Evolutionary conservation across 306 rosid species (phyloP).

Genomic region (Malus asiatica): DNA sequence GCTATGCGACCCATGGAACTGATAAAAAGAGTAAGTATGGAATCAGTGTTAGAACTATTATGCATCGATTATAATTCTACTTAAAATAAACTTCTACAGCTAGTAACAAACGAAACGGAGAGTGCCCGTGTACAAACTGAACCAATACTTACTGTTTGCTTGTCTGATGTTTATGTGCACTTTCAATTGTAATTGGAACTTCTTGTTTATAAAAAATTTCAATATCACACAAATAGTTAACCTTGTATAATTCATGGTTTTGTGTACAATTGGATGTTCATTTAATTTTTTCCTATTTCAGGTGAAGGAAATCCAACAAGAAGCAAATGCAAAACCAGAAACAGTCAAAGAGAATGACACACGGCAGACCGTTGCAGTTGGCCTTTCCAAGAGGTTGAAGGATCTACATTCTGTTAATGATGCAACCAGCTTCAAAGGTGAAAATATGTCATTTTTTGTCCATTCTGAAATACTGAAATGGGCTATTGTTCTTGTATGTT

Average conservation of each 20-base stretch:
- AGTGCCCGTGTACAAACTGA: not conserved
- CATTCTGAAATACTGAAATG: not conserved
- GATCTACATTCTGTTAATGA: constrained; percentile 76
- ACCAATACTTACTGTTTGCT: not conserved
- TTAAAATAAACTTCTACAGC: not conserved
- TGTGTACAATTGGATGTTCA: not conserved
- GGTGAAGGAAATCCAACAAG: constrained; percentile 91
- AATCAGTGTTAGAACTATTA: not conserved
- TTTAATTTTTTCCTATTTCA: constrained; percentile 23
- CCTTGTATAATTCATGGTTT: not conserved
- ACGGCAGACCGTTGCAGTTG: constrained; percentile 80
- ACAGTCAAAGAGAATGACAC: constrained; percentile 50
- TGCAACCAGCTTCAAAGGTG: constrained; percentile 85
- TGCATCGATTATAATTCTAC: not conserved
- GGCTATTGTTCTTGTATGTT: not conserved
- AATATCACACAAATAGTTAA: not conserved
- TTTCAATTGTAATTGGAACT: not conserved
- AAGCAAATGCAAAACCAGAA: constrained; percentile 56
- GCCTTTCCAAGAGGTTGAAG: constrained; percentile 85
- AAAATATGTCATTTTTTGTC: constrained; percentile 2
- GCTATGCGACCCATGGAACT: constrained; percentile 87
- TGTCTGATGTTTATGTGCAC: not conserved
- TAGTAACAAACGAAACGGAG: not conserved
- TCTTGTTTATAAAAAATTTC: no score
- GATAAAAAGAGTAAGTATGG: constrained; percentile 76